Conservation (phyloP, 164 flowering plant species). For the Chimonanthus praecox region DNA sequence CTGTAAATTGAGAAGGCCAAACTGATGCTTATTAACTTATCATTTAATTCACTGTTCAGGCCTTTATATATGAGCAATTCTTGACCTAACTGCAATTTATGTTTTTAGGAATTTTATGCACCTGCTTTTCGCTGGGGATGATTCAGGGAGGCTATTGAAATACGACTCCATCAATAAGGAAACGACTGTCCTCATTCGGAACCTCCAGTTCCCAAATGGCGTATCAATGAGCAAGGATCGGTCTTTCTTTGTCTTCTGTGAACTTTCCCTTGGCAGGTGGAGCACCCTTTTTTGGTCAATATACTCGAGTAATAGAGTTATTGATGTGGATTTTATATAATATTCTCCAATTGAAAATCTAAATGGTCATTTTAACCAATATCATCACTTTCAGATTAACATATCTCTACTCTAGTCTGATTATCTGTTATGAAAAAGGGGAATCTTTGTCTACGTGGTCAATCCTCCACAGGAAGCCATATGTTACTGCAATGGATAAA, state of each 20-base stretch:
- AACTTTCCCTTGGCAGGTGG: slow-evolving; percentile 62
- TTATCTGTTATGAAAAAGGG: too few species aligned
- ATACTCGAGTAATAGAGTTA: not conserved
- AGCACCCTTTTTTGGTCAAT: not conserved
- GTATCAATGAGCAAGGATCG: slow-evolving; percentile 75
- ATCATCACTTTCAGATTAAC: too few species aligned
- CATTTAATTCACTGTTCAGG: not conserved
- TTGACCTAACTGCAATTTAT: not conserved
- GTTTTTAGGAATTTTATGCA: slow-evolving; percentile 74
- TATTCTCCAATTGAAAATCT: too few species aligned
- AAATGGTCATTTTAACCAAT: too few species aligned
- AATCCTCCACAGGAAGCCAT: too few species aligned
- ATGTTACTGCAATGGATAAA: too few species aligned
- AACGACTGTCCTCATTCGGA: slow-evolving; percentile 56
- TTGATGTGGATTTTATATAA: not conserved
- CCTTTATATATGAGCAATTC: not conserved
- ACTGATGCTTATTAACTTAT: not conserved
- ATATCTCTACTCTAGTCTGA: too few species aligned
- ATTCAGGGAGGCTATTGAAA: slow-evolving; percentile 75
- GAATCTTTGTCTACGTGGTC: too few species aligned
- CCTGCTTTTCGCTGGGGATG: slow-evolving; percentile 66
- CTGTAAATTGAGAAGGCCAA: not conserved
- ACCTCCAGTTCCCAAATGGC: slow-evolving; percentile 81
- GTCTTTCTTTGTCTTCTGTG: slow-evolving; percentile 66
- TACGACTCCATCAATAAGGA: slow-evolving; percentile 60